phyloP scores from a whole-genome alignment of 495 filamentous ascomycete species.

The Penicillium pancosmium region DNA sequence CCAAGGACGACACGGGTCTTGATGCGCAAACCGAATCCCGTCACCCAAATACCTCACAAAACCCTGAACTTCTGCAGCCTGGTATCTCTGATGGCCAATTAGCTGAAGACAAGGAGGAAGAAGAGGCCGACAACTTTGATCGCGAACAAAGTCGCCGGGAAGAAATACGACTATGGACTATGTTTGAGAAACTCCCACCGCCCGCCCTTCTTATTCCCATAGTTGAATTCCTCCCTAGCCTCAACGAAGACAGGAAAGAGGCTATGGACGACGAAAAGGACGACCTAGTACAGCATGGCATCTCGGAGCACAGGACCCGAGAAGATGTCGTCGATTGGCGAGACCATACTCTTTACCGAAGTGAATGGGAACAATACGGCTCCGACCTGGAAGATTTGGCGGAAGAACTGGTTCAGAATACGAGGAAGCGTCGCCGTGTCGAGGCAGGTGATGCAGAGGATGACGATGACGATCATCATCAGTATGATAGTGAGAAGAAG shows the following conservation, averaged over 20 bases:
- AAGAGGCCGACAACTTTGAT: constrained; percentile 59
- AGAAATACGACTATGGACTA: constrained; percentile 58
- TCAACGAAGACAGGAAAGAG: background rate
- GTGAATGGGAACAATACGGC: constrained; percentile 55
- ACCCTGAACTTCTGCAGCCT: constrained; percentile 12
- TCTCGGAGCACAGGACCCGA: constrained; percentile 30
- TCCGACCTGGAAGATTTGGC: constrained; percentile 31
- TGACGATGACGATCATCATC: background rate
- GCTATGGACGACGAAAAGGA: constrained; percentile 19
- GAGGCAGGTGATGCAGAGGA: constrained; percentile 8
- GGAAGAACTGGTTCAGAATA: constrained; percentile 37
- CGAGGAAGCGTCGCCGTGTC: constrained; percentile 35
- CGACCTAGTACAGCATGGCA: constrained; percentile 16
- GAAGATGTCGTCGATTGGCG: constrained; percentile 50
- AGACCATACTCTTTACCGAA: constrained; percentile 42
- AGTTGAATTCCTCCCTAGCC: background rate
- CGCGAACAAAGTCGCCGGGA: constrained; percentile 50
- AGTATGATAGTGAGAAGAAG: background rate
- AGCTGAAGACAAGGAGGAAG: constrained; percentile 42
- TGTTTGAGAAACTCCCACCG: constrained; percentile 44
- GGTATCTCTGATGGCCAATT: constrained; percentile 13
- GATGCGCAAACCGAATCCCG: constrained; percentile 6
- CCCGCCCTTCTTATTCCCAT: constrained; percentile 12
- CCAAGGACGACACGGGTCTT: constrained; percentile 15
- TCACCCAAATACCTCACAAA: background rate